Evolutionary conservation across 192 early-diverging fungal species (phyloP).

Genomic region (Entophlyctis luteolus): DNA sequence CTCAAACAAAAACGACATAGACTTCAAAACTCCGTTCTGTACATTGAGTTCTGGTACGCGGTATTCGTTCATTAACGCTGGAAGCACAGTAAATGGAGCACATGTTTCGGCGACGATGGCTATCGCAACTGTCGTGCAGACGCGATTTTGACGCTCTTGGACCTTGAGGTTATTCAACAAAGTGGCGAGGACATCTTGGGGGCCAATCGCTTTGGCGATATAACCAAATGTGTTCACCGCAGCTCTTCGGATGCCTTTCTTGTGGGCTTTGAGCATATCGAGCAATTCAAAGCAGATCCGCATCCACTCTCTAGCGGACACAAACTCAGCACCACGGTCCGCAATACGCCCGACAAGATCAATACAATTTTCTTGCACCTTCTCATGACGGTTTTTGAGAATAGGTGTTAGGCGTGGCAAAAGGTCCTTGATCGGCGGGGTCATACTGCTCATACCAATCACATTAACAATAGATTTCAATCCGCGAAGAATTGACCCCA

Average conservation of each 20-base stretch:
- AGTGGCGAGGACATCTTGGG: constrained; percentile 97
- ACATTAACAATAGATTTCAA: constrained; percentile 95
- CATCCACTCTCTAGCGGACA: constrained; percentile 98
- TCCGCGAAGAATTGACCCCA: constrained; percentile 89
- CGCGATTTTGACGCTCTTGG: constrained; percentile 98
- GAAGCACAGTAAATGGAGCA: constrained; percentile 90
- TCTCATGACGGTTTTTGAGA: constrained; percentile 94
- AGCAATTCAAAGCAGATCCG: constrained; percentile 97
- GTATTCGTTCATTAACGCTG: constrained; percentile 99
- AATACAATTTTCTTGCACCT: constrained; percentile 84
- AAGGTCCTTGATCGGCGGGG: constrained; percentile 95
- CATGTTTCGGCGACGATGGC: constrained; percentile 92
- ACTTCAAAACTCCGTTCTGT: constrained; percentile 98
- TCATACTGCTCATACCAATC: constrained; percentile 97
- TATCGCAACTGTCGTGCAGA: constrained; percentile 98
- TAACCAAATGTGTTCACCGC: constrained; percentile 99
- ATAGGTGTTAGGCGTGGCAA: constrained; percentile 97
- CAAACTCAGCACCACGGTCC: constrained; percentile 94
- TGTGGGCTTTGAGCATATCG: constrained; percentile 94
- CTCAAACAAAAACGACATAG: constrained; percentile 93
- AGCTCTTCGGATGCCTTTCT: constrained; percentile 91
- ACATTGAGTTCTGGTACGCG: constrained; percentile 98
- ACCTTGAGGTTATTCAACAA: constrained; percentile 97
- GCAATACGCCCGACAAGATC: constrained; percentile 98
- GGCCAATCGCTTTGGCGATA: constrained; percentile 98